Evolutionary conservation across 768 basidiomycete genomes (phyloP), one percentile per base, ranked within the genome.

Genomic region (Mycena albidolilacea): DNA sequence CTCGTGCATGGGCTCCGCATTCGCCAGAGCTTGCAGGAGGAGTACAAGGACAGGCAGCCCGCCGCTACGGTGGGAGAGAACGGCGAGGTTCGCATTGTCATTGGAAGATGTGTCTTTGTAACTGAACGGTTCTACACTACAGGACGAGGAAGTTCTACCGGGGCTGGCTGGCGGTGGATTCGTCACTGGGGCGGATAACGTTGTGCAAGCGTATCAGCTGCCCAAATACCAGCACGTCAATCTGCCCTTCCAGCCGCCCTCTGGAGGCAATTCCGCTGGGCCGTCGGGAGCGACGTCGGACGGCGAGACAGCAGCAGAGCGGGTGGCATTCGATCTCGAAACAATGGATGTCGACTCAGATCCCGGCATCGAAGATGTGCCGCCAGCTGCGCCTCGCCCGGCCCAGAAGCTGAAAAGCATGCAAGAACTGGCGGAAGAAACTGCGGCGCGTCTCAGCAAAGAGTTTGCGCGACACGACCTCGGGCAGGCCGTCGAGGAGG

Each of bases 1-100:
- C 89, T 99, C 52, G 87, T 99, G 35, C 93, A 95, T 39, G 98
- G 97, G 4, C 87, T 99, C 58, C 90, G 95, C 44, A 94, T 99
- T 71, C 90, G 96, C 17, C 88, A 94, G 77, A 89, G 96, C 57
- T 85, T 98, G 43, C 93, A 93, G 78, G 90, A 90, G 63, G 92
- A 97, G 79, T 98, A 97, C 81, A 88, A 83, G 37, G 77, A 79
- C 43, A 81, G 81, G 60, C 72, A 72, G 41, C 68, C 73, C 30
- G 65, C 80, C 35, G 76, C n/a, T 69, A 30, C 30, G 30, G 58
- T 79, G 70, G 70, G 59, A 70, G 55, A 38, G 23, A 46, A 68
- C 23, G 64, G 60, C n/a, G 70, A 76, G 66, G 77, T 78, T 64
- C 65, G 78, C 68, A 7, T 48, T 67, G 66, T 55, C 14, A 1